phyloP scores from a whole-genome alignment of 2,329 filamentous ascomycete genomes.

The Knufia petricola region DNA sequence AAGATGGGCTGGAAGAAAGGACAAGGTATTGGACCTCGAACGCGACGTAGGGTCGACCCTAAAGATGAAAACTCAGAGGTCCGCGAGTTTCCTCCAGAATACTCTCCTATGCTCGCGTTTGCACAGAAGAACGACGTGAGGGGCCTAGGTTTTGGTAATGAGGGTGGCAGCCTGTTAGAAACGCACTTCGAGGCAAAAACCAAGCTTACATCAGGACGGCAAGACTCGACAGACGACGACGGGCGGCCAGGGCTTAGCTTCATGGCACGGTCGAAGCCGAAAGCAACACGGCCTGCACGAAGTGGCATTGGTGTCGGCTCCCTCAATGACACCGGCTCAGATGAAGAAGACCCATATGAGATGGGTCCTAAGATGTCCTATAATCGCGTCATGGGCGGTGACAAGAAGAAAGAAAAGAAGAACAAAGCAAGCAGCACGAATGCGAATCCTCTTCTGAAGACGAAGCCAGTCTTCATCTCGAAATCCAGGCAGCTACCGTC shows the following conservation, averaged over 20 bases:
- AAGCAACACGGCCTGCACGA: slow-evolving; percentile 46
- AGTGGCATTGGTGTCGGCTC: slow-evolving; percentile 79
- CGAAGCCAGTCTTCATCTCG: slow-evolving; percentile 66
- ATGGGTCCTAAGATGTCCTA: slow-evolving; percentile 86
- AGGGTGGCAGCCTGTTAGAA: slow-evolving; percentile 19
- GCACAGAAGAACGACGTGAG: slow-evolving; percentile 37
- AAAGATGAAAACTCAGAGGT: slow-evolving; percentile 37
- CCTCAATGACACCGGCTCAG: slow-evolving; percentile 85
- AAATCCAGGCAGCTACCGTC: slow-evolving; percentile 44
- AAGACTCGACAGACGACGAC: slow-evolving; percentile 26
- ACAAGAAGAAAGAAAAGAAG: slow-evolving; percentile 64
- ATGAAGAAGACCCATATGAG: slow-evolving; percentile 90
- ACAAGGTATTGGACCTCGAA: slow-evolving; percentile 82
- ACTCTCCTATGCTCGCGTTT: slow-evolving; percentile 54
- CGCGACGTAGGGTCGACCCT: slow-evolving; percentile 56
- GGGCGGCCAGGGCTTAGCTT: slow-evolving; percentile 29
- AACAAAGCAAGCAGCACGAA: slow-evolving; percentile 40
- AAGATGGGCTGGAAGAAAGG: slow-evolving; percentile 95
- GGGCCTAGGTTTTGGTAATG: slow-evolving; percentile 38
- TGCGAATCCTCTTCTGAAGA: slow-evolving; percentile 54
- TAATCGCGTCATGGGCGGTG: slow-evolving; percentile 67
- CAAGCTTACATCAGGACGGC: slow-evolving; percentile 17
- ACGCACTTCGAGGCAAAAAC: not conserved
- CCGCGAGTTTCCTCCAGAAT: slow-evolving; percentile 78
- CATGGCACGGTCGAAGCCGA: slow-evolving; percentile 30